Conservation (phyloP, 768 basidiomycete genomes). For the Calocera viscosa region DNA sequence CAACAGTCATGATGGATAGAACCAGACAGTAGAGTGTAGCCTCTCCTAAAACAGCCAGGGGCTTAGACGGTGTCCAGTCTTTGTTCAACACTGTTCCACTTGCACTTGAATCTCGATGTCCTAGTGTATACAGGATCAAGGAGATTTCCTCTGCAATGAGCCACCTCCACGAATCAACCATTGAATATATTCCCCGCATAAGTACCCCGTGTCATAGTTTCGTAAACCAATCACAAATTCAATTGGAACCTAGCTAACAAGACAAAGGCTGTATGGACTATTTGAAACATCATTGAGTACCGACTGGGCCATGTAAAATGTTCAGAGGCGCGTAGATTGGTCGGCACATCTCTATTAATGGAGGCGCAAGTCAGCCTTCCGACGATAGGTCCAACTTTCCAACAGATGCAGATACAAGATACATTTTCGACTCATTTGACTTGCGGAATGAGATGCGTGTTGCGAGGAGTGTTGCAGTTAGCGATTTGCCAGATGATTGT, state of each 20-base stretch:
- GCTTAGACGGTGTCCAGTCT: no score
- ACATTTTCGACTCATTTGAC: neutral
- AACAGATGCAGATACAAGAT: constrained; percentile 3
- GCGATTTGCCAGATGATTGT: no score
- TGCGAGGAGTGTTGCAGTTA: neutral
- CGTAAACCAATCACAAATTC: neutral
- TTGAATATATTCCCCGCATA: no score
- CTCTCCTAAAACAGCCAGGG: no score
- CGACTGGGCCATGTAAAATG: neutral
- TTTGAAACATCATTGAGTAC: neutral
- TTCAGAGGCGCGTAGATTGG: neutral
- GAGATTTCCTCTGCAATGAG: no score
- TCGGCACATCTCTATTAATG: neutral
- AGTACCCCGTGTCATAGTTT: neutral
- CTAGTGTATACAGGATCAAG: no score
- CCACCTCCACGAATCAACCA: no score
- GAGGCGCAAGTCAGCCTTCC: neutral
- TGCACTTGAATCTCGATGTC: no score
- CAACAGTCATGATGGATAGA: no score
- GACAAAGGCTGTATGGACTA: neutral
- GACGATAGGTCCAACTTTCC: neutral
- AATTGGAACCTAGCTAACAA: neutral
- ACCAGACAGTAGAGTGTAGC: no score
- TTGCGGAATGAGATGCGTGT: neutral
- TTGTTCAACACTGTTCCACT: no score